Conservation (phyloP, 768 basidiomycete genomes). For the Ramaria sp. region DNA sequence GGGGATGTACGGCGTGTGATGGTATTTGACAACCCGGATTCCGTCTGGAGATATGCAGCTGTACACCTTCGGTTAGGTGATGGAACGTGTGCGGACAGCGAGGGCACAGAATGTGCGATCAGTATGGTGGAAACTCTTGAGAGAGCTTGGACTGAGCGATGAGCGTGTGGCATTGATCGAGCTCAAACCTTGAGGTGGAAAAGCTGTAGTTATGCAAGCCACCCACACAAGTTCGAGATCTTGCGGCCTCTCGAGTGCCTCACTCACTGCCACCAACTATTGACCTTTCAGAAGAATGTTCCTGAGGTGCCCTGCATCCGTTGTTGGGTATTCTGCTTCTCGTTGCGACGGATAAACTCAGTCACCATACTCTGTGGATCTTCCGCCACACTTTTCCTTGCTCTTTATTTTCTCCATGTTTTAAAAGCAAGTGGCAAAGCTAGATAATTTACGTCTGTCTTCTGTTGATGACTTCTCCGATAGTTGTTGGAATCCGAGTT, state of each 20-base stretch:
- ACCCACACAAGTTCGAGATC: constrained; percentile 14
- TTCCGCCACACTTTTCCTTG: constrained; percentile 50
- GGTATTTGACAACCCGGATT: constrained; percentile 39
- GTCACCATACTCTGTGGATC: constrained; percentile 32
- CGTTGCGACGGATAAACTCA: constrained; percentile 49
- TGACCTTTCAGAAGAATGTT: constrained; percentile 14
- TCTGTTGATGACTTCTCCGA: neutral
- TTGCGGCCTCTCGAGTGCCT: constrained; percentile 16
- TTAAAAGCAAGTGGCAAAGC: neutral
- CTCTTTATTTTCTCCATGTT: constrained; percentile 47
- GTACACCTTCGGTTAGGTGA: constrained; percentile 67
- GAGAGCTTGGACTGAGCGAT: constrained; percentile 30
- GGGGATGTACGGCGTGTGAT: constrained; percentile 41
- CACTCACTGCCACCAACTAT: constrained; percentile 14
- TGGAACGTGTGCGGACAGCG: constrained; percentile 37
- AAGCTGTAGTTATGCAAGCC: neutral
- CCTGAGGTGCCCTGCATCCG: constrained; percentile 16
- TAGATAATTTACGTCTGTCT: neutral
- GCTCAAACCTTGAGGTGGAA: constrained; percentile 9
- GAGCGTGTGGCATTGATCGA: constrained; percentile 25
- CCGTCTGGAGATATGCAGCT: constrained; percentile 40
- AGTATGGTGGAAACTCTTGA: constrained; percentile 50
- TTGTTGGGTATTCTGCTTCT: constrained; percentile 49
- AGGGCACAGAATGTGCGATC: constrained; percentile 30
- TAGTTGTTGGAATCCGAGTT: constrained; percentile 57